phyloP scores from a whole-genome alignment of 2,329 filamentous ascomycete species.

The Colletotrichum karsti region DNA sequence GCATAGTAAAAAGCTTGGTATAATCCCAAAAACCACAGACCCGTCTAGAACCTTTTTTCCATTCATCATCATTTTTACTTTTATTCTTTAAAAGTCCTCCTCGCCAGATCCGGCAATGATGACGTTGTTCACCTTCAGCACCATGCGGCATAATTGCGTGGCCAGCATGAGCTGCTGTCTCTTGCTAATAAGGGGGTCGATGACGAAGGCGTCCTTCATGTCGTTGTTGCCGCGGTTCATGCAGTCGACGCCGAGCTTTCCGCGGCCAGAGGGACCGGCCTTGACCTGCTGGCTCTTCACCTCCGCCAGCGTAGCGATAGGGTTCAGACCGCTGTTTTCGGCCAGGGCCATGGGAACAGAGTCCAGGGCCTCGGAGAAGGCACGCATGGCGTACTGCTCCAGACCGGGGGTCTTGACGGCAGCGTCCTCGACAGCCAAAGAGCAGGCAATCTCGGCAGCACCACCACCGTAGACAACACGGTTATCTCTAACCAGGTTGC shows the following conservation, averaged over 20 bases:
- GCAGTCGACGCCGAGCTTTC: conserved; percentile 91
- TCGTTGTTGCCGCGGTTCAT: conserved; percentile 96
- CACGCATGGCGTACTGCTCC: conserved; percentile 98
- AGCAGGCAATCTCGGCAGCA: conserved; percentile 96
- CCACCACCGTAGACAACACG: conserved; percentile 97
- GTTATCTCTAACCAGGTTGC: conserved; percentile 95
- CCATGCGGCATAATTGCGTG: conserved; percentile 97
- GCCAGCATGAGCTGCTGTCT: conserved; percentile 95
- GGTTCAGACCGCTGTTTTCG: conserved; percentile 95
- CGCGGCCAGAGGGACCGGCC: conserved; percentile 58
- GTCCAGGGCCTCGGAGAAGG: conserved; percentile 95
- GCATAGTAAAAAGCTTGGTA: conserved; percentile 32
- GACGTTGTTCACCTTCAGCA: conserved; percentile 96
- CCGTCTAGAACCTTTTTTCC: conserved; percentile 23
- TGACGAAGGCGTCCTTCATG: conserved; percentile 98
- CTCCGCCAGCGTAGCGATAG: conserved; percentile 92
- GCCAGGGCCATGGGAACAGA: conserved; percentile 93
- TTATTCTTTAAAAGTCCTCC: conserved; percentile 77
- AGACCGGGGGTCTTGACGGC: conserved; percentile 95
- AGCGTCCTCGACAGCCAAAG: conserved; percentile 92
- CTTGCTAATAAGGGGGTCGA: conserved; percentile 98
- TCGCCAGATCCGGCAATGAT: conserved; percentile 90
- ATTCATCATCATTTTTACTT: conserved; percentile 25
- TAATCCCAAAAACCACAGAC: conserved; percentile 28
- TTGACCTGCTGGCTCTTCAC: conserved; percentile 98